Evolutionary conservation across 371 early-diverging fungal species (phyloP).

Genomic region (Capillidium heterosporum): DNA sequence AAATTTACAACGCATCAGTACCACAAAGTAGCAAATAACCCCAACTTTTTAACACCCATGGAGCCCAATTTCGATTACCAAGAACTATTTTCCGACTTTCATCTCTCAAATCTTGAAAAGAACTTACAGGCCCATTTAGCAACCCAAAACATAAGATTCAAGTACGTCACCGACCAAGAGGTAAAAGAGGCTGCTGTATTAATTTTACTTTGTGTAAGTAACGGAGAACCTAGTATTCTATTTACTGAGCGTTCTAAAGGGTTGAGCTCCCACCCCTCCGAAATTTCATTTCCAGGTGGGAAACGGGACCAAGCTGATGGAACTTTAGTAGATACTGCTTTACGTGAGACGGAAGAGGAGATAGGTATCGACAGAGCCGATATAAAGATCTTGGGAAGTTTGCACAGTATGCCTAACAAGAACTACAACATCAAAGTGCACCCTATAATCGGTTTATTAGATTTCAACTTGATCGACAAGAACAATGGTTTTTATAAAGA

Average conservation of each 20-base stretch:
- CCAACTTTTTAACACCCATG: too few species aligned
- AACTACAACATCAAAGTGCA: conserved; percentile 42
- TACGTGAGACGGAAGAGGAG: conserved; percentile 75
- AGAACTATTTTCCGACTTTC: too few species aligned
- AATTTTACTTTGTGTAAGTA: conserved; percentile 39
- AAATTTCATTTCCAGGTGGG: conserved; percentile 70
- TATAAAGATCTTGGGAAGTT: conserved; percentile 44
- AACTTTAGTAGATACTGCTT: conserved; percentile 38
- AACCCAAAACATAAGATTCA: background rate
- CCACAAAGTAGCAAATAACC: too few species aligned
- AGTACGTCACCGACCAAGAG: background rate
- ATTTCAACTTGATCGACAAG: conserved; percentile 13
- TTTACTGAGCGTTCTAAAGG: conserved; percentile 58
- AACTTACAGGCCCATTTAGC: too few species aligned
- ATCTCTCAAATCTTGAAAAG: too few species aligned
- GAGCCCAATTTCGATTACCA: too few species aligned
- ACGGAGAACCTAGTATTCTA: conserved; percentile 44
- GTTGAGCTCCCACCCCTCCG: conserved; percentile 58
- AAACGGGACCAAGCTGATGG: conserved; percentile 38
- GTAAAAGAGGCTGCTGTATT: conserved; percentile 9
- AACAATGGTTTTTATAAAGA: too few species aligned
- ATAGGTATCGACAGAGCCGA: conserved; percentile 28
- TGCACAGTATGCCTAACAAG: conserved; percentile 43
- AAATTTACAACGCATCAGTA: too few species aligned
- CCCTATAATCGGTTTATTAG: conserved; percentile 50